Conservation (phyloP, 2,329 filamentous ascomycete genomes). For the Nemania sp. region DNA sequence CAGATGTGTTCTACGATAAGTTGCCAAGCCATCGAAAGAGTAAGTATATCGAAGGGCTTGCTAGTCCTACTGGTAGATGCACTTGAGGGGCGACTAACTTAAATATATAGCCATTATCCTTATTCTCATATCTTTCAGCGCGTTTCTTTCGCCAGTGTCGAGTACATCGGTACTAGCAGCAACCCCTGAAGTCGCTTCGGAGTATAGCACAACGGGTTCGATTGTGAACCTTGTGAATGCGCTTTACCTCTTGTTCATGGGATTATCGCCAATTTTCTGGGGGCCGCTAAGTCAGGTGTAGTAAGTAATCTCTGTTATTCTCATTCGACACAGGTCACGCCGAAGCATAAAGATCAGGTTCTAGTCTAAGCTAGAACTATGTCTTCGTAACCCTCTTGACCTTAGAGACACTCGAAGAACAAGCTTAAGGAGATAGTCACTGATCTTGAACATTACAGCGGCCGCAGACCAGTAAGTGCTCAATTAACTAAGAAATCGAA, state of each 20-base stretch:
- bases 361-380: no score
- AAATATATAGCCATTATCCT: slow-evolving; percentile 66
- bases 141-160: slow-evolving; percentile 80
- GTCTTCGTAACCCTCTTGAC: no score
- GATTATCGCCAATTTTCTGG: slow-evolving; percentile 75
- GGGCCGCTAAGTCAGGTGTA: slow-evolving; percentile 77
- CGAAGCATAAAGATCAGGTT: not conserved
- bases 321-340: not conserved
- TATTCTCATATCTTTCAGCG: slow-evolving; percentile 76
- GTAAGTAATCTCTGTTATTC: slow-evolving; percentile 29
- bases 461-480: slow-evolving; percentile 65
- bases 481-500: not conserved
- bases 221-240: slow-evolving; percentile 82
- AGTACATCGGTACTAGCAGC: slow-evolving; percentile 80
- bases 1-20: slow-evolving; percentile 72
- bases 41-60: slow-evolving; percentile 14
- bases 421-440: not conserved
- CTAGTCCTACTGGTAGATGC: no score
- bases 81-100: slow-evolving; percentile 14
- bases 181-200: slow-evolving; percentile 77
- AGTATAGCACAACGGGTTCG: slow-evolving; percentile 73
- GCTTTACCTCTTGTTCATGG: slow-evolving; percentile 78
- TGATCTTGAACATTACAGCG: slow-evolving; percentile 45
- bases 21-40: slow-evolving; percentile 71
- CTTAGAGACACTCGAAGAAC: not conserved